Evolutionary conservation across 352 stramenopile species (phyloP), one percentile per base, ranked within the genome.

Genomic region (Pythium aquatile): DNA sequence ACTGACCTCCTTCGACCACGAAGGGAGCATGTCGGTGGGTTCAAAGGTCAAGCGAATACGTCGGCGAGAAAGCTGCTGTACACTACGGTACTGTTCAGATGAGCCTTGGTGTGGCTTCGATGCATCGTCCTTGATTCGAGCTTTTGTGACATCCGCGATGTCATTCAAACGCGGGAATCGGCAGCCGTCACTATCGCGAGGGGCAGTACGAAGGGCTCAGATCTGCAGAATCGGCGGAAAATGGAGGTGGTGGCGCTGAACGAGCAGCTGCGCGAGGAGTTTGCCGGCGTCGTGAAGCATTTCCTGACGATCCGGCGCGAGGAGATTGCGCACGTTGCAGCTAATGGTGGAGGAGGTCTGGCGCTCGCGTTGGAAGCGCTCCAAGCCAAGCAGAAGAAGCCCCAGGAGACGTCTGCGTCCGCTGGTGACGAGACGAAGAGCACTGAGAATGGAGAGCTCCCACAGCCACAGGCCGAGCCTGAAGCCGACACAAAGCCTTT

Each of bases 191-290:
- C n/a, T 51, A 29, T 28, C 3, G 16, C 39, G 39, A 47, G 39
- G 39, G 2, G 13, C 1, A 24, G 3, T 3, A 4, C 39, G 10
- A 42, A 42, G 35, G 32, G 35, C 35, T 42, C 39, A n/a, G 13
- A 24, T 47, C 6, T 47, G 14, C n/a, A 52, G 44, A 52, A 52
- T 47, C 39, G 24, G 39, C 7, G 39, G 11, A 81, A 65, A 16
- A 91, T 91, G 83, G 80, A 91, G 33, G 53, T 87, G 48, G 72
- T 87, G 20, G 63, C 63, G 68, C 75, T 93, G 1, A 91, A 93
- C 62, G 77, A 88, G 72, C 69, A 79, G 59, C 78, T 93, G 39
- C 84, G 84, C 26, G 60, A 67, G 29, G 70, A 75, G 67, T 93
- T 91, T 69, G 74, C 81, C 60, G 59, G 73, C 55, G 69, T 93